These are phyloP conservation scores for Boletus reticuloceps DNA, from an alignment of 768 basidiomycete species.

Conservation along the genomic window DNA sequence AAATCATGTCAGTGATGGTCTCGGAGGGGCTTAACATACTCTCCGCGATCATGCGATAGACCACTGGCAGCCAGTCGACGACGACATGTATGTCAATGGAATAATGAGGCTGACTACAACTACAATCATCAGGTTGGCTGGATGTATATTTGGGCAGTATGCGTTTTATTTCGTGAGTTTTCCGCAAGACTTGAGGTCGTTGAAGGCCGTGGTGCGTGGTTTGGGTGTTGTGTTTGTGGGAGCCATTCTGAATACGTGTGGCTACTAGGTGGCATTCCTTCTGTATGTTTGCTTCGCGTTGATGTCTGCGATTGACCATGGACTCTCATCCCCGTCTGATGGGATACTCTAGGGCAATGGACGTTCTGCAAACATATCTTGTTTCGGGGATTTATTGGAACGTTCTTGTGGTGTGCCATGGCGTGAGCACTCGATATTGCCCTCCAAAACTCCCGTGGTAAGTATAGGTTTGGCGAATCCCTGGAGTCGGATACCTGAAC, in stretches of 20 bases:
- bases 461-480: neutral
- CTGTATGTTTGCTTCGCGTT: neutral
- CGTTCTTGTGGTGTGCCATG: neutral
- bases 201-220: conserved; percentile 6
- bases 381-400: neutral
- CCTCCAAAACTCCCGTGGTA: neutral
- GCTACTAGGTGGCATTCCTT: neutral
- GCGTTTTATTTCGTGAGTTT: conserved; percentile 9
- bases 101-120: neutral
- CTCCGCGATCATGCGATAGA: too few relatives aligned
- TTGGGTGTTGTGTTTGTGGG: neutral
- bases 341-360: neutral
- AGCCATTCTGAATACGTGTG: neutral
- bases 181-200: conserved; percentile 1
- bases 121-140: neutral
- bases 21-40: too few relatives aligned
- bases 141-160: conserved; percentile 10
- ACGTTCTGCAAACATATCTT: neutral
- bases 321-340: neutral
- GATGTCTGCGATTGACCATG: neutral
- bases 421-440: neutral
- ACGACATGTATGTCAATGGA: too few relatives aligned
- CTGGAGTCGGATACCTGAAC: neutral
- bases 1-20: neutral
- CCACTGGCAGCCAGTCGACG: too few relatives aligned